Base-by-base conservation (phyloP, 1,284 basidiomycete species). In the Bondarzewia mesenterica region DNA sequence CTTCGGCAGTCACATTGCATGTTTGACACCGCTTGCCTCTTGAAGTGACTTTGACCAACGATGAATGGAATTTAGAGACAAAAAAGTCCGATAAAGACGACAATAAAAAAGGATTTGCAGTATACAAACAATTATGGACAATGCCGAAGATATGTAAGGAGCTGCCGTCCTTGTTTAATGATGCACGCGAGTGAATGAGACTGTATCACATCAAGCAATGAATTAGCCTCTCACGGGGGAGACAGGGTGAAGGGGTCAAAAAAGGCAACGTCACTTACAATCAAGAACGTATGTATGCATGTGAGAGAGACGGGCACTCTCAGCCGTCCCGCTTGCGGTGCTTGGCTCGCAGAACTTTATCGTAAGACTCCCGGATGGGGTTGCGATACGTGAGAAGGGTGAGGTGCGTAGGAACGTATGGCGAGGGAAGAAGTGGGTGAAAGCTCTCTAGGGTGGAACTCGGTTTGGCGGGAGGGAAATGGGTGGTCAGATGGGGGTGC, bases 281-380 rank as follows among this genome's bases (percentile, higher is more conserved):
- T 32, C 29, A n/a, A 32, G 29, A 12, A 3, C 10, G 12, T n/a
- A 32, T 32, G 29, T 12, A n/a, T 32, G n/a, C n/a, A 32, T 32
- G 29, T 40, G 38, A 40, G 18, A 12, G 7, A 12, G 38, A 40
- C 6, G 12, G 18, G 12, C 38, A 18, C 38, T 4, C 16, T 38
- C 3, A 45, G 22, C 42, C 36, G 22, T 44, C 52, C 10, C 37
- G 36, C 44, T 25, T 48, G 41, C 20, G 32, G 40, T 22, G 36
- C 68, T 77, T 83, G 22, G 80, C 85, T 47, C 70, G 66, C 53
- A 74, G 69, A 35, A 86, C 79, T 46, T 83, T 73, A 50, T 85
- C 82, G 58, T 80, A 81, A 21, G 81, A 78, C 59, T 86, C 85
- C 56, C 74, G 70, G 45, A 88, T 67, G 18, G 85, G 82, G 47